Percentiles rank a stretch among this genome's conserved stretches.
These are phyloP conservation scores for Penicillium sp. DNA, from an alignment of 2,329 filamentous ascomycete genomes.

Conservation along the genomic window DNA sequence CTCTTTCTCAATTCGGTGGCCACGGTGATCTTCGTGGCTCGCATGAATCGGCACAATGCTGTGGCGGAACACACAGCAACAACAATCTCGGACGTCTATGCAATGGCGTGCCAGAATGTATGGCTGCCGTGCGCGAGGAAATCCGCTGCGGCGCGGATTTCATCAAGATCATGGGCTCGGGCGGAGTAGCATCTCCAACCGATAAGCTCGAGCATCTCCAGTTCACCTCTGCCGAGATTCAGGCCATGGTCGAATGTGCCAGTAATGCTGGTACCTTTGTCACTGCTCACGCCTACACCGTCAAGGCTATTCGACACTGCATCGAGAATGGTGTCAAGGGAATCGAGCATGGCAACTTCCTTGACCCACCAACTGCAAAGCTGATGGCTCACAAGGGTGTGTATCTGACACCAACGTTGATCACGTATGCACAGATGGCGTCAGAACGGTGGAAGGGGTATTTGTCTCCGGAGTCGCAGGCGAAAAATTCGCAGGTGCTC, in stretches of 20 bases:
- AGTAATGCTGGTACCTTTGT: conserved; percentile 48
- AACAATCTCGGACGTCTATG: conserved; percentile 38
- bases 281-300: conserved; percentile 54
- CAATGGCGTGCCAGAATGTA: conserved; percentile 52
- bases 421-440: conserved; percentile 49
- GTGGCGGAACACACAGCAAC: conserved; percentile 37
- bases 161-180: conserved; percentile 56
- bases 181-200: conserved; percentile 53
- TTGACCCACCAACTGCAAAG: conserved; percentile 41
- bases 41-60: conserved; percentile 45
- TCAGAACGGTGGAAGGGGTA: conserved; percentile 33
- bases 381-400: conserved; percentile 47
- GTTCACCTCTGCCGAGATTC: conserved; percentile 52
- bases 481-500: conserved; percentile 48
- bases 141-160: conserved; percentile 53
- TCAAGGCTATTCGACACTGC: conserved; percentile 49
- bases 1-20: conserved; percentile 54
- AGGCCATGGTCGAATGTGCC: conserved; percentile 49
- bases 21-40: conserved; percentile 48
- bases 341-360: conserved; percentile 49
- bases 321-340: conserved; percentile 51
- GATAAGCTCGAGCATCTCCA: conserved; percentile 50
- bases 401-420: conserved; percentile 50
- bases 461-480: conserved; percentile 32
- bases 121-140: conserved; percentile 49